These are phyloP conservation scores for Monosporascus sp. DNA, from an alignment of 2,329 filamentous ascomycete species.

Conservation along the genomic window DNA sequence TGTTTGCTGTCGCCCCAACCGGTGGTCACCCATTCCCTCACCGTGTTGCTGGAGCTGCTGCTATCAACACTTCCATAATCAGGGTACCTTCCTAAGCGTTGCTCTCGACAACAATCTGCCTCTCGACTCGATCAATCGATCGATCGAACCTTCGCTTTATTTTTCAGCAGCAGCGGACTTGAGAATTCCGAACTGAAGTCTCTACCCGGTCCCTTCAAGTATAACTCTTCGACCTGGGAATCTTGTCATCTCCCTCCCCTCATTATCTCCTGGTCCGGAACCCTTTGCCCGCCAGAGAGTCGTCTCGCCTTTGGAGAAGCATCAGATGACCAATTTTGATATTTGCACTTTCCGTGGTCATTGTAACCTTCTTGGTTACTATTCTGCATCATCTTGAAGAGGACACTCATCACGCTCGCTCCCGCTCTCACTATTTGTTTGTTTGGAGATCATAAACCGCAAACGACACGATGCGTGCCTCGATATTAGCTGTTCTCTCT, in stretches of 20 bases:
- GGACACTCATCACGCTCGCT: background rate
- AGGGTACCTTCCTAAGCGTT: background rate
- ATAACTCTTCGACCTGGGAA: background rate
- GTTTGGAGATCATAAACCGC: conserved; percentile 1
- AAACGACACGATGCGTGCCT: conserved; percentile 32
- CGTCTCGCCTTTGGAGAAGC: background rate
- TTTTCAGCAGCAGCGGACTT: background rate
- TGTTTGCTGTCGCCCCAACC: background rate
- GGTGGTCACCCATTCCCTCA: background rate
- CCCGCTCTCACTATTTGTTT: background rate
- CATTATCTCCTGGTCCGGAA: too few relatives aligned
- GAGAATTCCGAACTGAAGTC: background rate
- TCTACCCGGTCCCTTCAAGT: too few relatives aligned
- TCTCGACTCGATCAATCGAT: background rate
- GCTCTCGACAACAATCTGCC: background rate
- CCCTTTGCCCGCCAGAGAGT: background rate
- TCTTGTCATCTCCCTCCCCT: background rate
- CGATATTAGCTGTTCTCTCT: conserved; percentile 29
- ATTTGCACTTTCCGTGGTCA: background rate
- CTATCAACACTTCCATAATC: background rate
- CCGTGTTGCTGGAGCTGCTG: background rate
- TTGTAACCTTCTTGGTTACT: background rate
- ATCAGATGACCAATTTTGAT: background rate
- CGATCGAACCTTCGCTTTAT: background rate
- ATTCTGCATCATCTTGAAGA: background rate